Evolutionary conservation across 2,329 filamentous ascomycete species (phyloP).

Genomic region (Myriosclerotinia duriaeana): DNA sequence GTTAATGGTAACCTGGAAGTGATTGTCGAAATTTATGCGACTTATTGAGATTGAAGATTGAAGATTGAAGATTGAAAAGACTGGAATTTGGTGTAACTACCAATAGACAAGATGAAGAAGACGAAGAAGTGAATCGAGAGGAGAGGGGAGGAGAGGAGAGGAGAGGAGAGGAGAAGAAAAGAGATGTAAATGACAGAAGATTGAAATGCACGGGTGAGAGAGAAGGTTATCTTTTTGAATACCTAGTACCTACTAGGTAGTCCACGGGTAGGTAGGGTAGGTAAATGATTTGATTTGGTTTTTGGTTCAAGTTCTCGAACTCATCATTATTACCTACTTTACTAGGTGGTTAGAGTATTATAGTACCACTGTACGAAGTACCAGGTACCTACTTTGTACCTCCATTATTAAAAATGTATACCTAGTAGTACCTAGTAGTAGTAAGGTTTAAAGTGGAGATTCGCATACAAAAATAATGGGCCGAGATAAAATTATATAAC

Average conservation of each 20-base stretch:
- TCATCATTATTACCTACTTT: not conserved
- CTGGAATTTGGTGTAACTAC: not conserved
- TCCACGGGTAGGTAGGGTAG: not conserved
- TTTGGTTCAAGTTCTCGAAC: not conserved
- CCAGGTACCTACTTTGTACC: no score
- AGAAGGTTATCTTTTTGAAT: no score
- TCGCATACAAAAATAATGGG: not conserved
- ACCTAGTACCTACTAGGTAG: no score
- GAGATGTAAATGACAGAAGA: not conserved
- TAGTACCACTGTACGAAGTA: no score
- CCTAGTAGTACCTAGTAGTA: no score
- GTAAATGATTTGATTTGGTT: not conserved
- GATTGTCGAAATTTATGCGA: not conserved
- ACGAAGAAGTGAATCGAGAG: not conserved
- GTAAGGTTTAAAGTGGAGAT: not conserved
- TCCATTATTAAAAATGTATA: no score
- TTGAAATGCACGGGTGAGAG: not conserved
- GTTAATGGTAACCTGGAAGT: not conserved
- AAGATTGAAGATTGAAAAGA: not conserved
- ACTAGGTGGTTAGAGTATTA: no score
- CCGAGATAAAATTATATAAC: not conserved
- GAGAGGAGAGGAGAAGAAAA: not conserved
- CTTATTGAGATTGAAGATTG: not conserved
- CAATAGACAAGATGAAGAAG: not conserved
- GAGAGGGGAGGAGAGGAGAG: not conserved